Base-by-base conservation (phyloP, 139 green algal genomes). In the Diplosphaera chodatii region DNA sequence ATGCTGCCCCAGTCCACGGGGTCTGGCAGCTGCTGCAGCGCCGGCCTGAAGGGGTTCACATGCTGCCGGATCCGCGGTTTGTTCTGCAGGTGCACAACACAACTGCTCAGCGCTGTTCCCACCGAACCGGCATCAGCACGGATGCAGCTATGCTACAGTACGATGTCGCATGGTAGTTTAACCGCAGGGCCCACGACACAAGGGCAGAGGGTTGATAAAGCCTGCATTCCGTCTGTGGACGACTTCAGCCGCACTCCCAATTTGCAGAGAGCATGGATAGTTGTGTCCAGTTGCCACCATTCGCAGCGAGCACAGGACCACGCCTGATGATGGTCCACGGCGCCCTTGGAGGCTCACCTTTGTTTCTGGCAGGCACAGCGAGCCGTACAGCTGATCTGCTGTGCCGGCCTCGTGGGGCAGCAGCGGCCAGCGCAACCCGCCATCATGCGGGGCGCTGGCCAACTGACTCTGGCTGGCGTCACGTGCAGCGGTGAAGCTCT, bases 31-130 rank as follows among this genome's bases (percentile, higher is more conserved):
- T 85, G 81, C 72, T 69, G 34, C 59, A 63, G 28, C 59, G 10
- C 0, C 55, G 65, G 74, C 8, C 83, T 81, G 1, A 96, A 76
- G 1, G 91, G 91, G 73, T 96, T 96, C 23, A 94, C 87, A 72
- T 96, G 91, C 78, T 96, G 90, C 48, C 91, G 77, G 29, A 93
- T 82, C 25, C 90, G 83, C 8, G 80, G 10, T 4, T 3, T 3
- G 13, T 59, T 59, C 37, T 48, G 37, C 37, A 48, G 37, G 37
- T 20, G 37, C 37, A 48, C 37, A 48, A 10, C 37, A 48, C 37
- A 6, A 10, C 37, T 48, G 37, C 6, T 6, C 6, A 48, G 37
- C 8, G 37, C 37, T 48, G 37, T 48, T 6, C 8, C 37, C 37
- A 48, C 37, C 37, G n/a, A n/a, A n/a, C n/a, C n/a, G n/a, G n/a